Percentiles rank a stretch among this genome's conserved stretches.
Conservation (phyloP, 768 basidiomycete genomes). For the Rhizopogon vinicolor region DNA sequence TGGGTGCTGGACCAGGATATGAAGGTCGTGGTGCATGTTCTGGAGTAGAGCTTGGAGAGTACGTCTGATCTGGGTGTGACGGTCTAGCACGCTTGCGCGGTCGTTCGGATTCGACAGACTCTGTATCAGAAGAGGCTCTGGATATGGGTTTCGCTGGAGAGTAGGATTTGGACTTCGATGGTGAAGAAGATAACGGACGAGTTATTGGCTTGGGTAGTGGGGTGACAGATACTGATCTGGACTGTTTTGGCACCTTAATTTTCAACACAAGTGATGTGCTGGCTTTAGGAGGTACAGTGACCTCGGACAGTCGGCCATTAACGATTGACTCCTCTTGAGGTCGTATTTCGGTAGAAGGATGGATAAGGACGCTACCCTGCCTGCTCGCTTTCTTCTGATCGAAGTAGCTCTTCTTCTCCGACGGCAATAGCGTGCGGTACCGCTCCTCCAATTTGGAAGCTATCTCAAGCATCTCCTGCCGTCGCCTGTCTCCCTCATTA, state of each 20-base stretch:
- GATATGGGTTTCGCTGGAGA: constrained; percentile 23
- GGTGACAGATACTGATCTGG: constrained; percentile 9
- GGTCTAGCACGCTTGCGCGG: constrained; percentile 25
- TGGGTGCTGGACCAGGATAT: constrained; percentile 6
- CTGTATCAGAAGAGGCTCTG: constrained; percentile 24
- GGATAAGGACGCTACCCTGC: constrained; percentile 9
- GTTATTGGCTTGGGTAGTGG: constrained; percentile 11
- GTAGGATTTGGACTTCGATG: background rate
- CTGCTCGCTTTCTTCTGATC: constrained; percentile 24
- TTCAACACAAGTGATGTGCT: constrained; percentile 27
- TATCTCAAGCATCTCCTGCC: constrained; percentile 68
- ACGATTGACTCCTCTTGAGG: constrained; percentile 12
- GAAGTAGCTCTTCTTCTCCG: constrained; percentile 43
- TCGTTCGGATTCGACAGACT: constrained; percentile 22
- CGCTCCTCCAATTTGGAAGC: constrained; percentile 66
- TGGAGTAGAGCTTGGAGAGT: constrained; percentile 21
- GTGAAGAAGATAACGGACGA: constrained; percentile 1
- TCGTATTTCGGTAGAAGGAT: constrained; percentile 10
- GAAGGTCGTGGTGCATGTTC: constrained; percentile 14
- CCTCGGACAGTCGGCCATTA: constrained; percentile 5
- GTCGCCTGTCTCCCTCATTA: constrained; percentile 69
- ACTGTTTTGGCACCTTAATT: constrained; percentile 27
- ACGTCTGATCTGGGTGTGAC: constrained; percentile 13
- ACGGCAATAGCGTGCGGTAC: constrained; percentile 69
- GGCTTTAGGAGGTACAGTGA: constrained; percentile 12